These are phyloP conservation scores for Salix caprea DNA, from an alignment of 345 rosid species.

Conservation along the genomic window DNA sequence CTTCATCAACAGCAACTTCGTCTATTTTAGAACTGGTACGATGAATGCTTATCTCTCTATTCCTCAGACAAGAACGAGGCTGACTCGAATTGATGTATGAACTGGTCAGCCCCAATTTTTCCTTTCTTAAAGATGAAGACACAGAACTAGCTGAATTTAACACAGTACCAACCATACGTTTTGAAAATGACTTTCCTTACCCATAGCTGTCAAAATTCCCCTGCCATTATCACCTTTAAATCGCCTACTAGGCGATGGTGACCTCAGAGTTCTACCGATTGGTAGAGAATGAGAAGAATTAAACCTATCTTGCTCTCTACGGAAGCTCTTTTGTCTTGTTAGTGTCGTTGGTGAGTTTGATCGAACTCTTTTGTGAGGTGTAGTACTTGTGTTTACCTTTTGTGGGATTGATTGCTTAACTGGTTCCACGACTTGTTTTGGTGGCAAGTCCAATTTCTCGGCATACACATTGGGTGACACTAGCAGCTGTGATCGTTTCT, in stretches of 20 bases:
- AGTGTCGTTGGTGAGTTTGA: constrained; percentile 58
- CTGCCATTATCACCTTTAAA: constrained; percentile 35
- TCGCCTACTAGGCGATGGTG: constrained; percentile 60
- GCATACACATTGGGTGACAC: constrained; percentile 13
- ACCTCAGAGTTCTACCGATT: constrained; percentile 33
- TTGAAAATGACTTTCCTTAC: constrained; percentile 31
- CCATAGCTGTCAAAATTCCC: constrained; percentile 14
- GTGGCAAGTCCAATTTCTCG: constrained; percentile 15
- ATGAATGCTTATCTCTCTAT: constrained; percentile 49
- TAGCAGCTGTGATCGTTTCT: constrained; percentile 37
- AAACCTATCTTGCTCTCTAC: constrained; percentile 37
- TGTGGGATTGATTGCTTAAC: constrained; percentile 19
- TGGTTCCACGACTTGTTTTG: constrained; percentile 18
- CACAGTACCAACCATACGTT: constrained; percentile 25
- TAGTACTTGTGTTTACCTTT: constrained; percentile 21
- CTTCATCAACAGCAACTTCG: constrained; percentile 39
- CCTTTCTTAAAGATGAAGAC: constrained; percentile 19
- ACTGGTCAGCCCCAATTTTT: constrained; percentile 32
- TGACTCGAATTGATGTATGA: constrained; percentile 17
- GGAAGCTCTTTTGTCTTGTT: constrained; percentile 66
- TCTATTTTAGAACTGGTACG: constrained; percentile 53
- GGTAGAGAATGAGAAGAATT: constrained; percentile 19
- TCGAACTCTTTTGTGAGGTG: constrained; percentile 45
- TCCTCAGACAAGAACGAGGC: constrained; percentile 27
- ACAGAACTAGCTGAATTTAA: constrained; percentile 22